Percentiles rank a stretch among this genome's conserved stretches.
Evolutionary conservation across 164 flowering plant genomes (phyloP).

Genomic region (Vitis labrusca): DNA sequence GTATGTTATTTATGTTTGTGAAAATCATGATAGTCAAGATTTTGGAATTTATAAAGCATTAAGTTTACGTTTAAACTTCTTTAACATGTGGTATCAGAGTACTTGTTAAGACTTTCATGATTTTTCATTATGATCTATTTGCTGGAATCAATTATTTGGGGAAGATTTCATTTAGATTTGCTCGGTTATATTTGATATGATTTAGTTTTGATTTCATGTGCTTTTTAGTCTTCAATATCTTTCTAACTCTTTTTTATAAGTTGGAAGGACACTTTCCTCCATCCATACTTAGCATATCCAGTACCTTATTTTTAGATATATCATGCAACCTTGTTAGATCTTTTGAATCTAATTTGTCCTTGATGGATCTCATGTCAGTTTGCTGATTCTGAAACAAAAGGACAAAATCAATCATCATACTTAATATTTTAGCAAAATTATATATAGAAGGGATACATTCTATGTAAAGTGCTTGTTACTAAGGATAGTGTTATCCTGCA

Average conservation of each 20-base stretch:
- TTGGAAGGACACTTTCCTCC: not conserved
- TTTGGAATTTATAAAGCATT: too few relatives aligned
- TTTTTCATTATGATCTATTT: too few relatives aligned
- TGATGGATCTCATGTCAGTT: not conserved
- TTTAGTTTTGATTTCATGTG: slow-evolving; percentile 24
- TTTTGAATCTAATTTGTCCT: not conserved
- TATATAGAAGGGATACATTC: not conserved
- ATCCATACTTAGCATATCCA: not conserved
- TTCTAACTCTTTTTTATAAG: too few relatives aligned
- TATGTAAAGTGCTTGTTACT: not conserved
- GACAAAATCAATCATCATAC: not conserved
- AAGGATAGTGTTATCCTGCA: not conserved
- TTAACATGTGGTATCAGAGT: too few relatives aligned
- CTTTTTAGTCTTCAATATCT: too few relatives aligned
- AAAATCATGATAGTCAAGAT: too few relatives aligned
- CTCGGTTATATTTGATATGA: too few relatives aligned
- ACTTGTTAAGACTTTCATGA: too few relatives aligned
- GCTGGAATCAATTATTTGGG: too few relatives aligned
- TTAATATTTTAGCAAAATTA: not conserved
- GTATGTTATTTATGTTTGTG: too few relatives aligned
- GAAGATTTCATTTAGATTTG: too few relatives aligned
- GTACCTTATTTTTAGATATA: not conserved
- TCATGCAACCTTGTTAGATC: not conserved
- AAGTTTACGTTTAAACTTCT: too few relatives aligned
- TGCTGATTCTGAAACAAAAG: not conserved